Evolutionary conservation across 768 basidiomycete species (phyloP).

Genomic region (Amanita inopinata): DNA sequence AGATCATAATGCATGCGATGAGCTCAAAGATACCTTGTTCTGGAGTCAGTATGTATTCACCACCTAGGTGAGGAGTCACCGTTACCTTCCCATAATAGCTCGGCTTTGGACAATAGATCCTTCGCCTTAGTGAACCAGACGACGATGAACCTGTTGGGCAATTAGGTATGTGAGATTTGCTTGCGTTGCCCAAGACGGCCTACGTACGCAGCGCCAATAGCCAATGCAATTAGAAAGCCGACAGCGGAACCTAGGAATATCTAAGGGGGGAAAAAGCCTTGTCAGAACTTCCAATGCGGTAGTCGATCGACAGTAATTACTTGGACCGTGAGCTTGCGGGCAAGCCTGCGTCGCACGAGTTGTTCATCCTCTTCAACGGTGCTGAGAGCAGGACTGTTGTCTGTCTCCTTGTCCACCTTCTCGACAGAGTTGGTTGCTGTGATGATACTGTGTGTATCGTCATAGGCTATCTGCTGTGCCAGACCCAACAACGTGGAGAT

Average conservation of each 20-base stretch:
- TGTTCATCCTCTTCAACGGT: not conserved
- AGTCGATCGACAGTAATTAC: slow-evolving; percentile 19
- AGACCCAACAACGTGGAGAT: slow-evolving; percentile 85
- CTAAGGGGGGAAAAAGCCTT: too few relatives aligned
- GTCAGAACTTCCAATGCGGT: not conserved
- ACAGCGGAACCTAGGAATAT: slow-evolving; percentile 66
- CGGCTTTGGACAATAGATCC: slow-evolving; percentile 76
- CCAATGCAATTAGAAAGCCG: slow-evolving; percentile 72
- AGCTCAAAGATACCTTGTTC: slow-evolving; percentile 57
- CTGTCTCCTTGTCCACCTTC: slow-evolving; percentile 14
- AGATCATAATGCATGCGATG: slow-evolving; percentile 73
- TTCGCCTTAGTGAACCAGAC: slow-evolving; percentile 90
- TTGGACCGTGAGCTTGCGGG: slow-evolving; percentile 65
- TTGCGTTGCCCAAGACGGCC: not conserved
- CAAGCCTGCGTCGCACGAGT: slow-evolving; percentile 26
- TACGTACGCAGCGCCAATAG: slow-evolving; percentile 70
- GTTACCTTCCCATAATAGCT: slow-evolving; percentile 89
- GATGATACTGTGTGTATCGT: slow-evolving; percentile 19
- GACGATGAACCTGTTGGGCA: slow-evolving; percentile 64
- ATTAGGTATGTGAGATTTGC: slow-evolving; percentile 1
- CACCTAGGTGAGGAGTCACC: slow-evolving; percentile 8
- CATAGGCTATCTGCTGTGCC: slow-evolving; percentile 72
- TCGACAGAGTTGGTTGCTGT: slow-evolving; percentile 9
- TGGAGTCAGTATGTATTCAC: not conserved
- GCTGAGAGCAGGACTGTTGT: slow-evolving; percentile 8